Conservation (phyloP, 805 yeast species). For the Metschnikowia gruessii region DNA sequence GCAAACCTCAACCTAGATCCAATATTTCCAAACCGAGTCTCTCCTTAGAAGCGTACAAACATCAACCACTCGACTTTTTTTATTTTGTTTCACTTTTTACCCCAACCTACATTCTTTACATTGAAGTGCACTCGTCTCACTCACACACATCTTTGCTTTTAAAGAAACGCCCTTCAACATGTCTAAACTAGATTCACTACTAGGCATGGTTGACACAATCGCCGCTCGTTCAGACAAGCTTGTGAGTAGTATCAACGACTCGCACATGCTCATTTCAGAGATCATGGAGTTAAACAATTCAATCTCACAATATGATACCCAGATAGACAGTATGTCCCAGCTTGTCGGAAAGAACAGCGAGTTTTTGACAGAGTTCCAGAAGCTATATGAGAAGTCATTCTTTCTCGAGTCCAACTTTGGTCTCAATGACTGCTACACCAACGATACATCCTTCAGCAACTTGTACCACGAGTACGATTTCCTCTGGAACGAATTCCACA, state of each 20-base stretch:
- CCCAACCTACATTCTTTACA: too few relatives aligned
- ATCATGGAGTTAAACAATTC: constrained; percentile 21
- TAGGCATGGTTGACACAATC: constrained; percentile 32
- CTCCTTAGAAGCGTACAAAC: too few relatives aligned
- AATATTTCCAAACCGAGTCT: too few relatives aligned
- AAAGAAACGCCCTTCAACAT: constrained; percentile 1
- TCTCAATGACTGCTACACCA: constrained; percentile 32
- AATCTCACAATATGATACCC: constrained; percentile 27
- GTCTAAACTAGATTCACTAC: constrained; percentile 29
- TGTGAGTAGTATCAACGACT: constrained; percentile 23
- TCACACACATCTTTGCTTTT: neutral
- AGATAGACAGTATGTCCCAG: constrained; percentile 28
- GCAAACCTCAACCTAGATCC: neutral
- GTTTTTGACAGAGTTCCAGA: constrained; percentile 27
- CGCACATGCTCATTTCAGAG: constrained; percentile 23
- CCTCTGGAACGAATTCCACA: constrained; percentile 21
- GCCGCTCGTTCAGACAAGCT: constrained; percentile 28
- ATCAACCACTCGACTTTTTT: too few relatives aligned
- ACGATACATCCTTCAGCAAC: constrained; percentile 30
- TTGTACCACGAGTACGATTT: constrained; percentile 29
- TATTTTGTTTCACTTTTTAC: too few relatives aligned
- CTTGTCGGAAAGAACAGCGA: constrained; percentile 24
- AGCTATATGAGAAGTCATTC: constrained; percentile 31
- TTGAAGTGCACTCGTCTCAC: too few relatives aligned
- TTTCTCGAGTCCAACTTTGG: constrained; percentile 34